A percentile compares a stretch with the other conserved stretches of the same genome.
phyloP scores from a whole-genome alignment of 768 basidiomycete genomes.

The Hygrophorus pudorinus region DNA sequence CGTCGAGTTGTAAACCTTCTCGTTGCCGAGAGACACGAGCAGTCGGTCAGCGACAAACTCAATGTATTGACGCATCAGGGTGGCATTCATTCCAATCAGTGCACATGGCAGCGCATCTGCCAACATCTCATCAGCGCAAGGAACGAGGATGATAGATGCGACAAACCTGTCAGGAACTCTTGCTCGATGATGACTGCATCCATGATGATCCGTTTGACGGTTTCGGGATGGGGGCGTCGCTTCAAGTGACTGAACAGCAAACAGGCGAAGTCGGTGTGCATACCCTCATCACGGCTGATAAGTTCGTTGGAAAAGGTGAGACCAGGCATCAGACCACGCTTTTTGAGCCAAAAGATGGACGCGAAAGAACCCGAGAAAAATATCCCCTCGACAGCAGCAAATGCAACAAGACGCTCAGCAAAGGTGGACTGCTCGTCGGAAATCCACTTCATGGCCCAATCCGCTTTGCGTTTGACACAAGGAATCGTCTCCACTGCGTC shows the following conservation, averaged over 20 bases:
- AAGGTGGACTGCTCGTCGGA: slow-evolving; percentile 72
- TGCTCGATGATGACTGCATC: slow-evolving; percentile 85
- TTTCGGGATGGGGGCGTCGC: slow-evolving; percentile 72
- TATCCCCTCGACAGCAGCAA: slow-evolving; percentile 95
- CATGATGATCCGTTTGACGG: slow-evolving; percentile 57
- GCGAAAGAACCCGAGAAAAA: slow-evolving; percentile 96
- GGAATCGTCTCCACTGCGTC: slow-evolving; percentile 92
- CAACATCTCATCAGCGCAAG: slow-evolving; percentile 26
- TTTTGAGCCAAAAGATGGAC: slow-evolving; percentile 95
- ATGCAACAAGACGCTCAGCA: slow-evolving; percentile 83
- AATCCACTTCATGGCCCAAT: slow-evolving; percentile 95
- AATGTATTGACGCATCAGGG: slow-evolving; percentile 86
- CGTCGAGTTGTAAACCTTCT: slow-evolving; percentile 60
- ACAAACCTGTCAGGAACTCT: slow-evolving; percentile 70
- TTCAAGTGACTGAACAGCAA: slow-evolving; percentile 62
- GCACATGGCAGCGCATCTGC: slow-evolving; percentile 75
- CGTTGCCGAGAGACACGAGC: slow-evolving; percentile 73
- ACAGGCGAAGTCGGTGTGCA: slow-evolving; percentile 82
- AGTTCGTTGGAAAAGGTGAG: slow-evolving; percentile 81
- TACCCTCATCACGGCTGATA: slow-evolving; percentile 76
- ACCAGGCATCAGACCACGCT: slow-evolving; percentile 89
- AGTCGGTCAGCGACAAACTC: slow-evolving; percentile 89
- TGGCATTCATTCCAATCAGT: slow-evolving; percentile 88
- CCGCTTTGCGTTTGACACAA: slow-evolving; percentile 84
- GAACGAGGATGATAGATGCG: slow-evolving; percentile 26